phyloP scores from a whole-genome alignment of 75 land plant species.

The Adiantum capillusveneris region DNA sequence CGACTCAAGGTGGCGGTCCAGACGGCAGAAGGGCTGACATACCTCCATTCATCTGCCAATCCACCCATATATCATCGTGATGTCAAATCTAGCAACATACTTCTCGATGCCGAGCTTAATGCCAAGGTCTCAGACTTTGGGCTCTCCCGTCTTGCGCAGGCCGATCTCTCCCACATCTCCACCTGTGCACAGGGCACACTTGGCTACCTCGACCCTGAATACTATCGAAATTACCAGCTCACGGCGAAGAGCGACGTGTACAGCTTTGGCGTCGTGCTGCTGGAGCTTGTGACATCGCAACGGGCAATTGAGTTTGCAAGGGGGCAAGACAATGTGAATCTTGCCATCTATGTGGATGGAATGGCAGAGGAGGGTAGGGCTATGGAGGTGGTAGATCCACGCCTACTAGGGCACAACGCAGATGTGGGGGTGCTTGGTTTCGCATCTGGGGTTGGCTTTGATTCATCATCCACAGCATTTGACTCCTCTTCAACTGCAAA shows the following conservation, averaged over 20 bases:
- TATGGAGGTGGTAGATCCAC: neutral
- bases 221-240: constrained; percentile 51
- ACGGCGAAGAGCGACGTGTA: constrained; percentile 74
- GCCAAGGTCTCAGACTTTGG: constrained; percentile 45
- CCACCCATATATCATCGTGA: constrained; percentile 38
- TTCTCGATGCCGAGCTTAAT: constrained; percentile 16
- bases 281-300: constrained; percentile 53
- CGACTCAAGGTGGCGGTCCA: constrained; percentile 26
- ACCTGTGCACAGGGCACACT: constrained; percentile 56
- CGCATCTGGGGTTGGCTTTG: too few relatives aligned
- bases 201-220: constrained; percentile 67
- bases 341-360: constrained; percentile 29
- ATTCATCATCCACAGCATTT: too few relatives aligned
- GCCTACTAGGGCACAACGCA: too few relatives aligned
- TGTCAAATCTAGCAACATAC: constrained; percentile 32
- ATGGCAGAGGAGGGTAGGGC: neutral
- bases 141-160: constrained; percentile 25
- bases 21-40: constrained; percentile 24
- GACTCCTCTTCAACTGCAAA: too few relatives aligned
- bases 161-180: constrained; percentile 38
- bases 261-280: constrained; percentile 66
- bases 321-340: constrained; percentile 36
- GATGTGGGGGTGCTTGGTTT: too few relatives aligned
- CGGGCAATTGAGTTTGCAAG: constrained; percentile 52
- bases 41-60: constrained; percentile 27